These are phyloP conservation scores for Trichoderma sp. DNA, from an alignment of 2,329 filamentous ascomycete genomes.

Conservation along the genomic window DNA sequence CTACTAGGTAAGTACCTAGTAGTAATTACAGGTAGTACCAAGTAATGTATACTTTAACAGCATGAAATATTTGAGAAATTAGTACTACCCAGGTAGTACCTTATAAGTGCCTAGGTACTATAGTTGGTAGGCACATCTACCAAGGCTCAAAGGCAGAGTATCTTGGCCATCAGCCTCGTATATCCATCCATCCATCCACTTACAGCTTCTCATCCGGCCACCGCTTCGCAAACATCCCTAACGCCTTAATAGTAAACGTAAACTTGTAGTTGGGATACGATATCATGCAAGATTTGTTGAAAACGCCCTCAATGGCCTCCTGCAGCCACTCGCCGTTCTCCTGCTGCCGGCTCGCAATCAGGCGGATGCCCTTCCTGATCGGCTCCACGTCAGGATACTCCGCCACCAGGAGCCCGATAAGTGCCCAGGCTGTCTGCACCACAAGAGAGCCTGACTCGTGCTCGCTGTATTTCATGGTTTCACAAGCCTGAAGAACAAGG, in stretches of 20 bases:
- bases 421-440: constrained; percentile 90
- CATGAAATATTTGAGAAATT: neutral
- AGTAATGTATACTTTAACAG: neutral
- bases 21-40: no score
- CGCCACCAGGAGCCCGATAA: constrained; percentile 78
- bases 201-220: constrained; percentile 63
- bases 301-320: constrained; percentile 95
- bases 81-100: no score
- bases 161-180: neutral
- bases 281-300: constrained; percentile 99
- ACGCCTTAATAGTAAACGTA: constrained; percentile 86
- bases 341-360: constrained; percentile 84
- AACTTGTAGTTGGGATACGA: constrained; percentile 99
- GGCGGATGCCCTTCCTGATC: constrained; percentile 68
- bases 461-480: constrained; percentile 70
- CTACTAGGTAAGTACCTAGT: no score
- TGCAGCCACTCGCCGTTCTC: constrained; percentile 91
- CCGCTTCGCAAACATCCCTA: constrained; percentile 79
- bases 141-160: neutral
- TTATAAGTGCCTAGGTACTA: neutral
- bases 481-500: constrained; percentile 59
- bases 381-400: constrained; percentile 72
- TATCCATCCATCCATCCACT: neutral
- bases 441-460: constrained; percentile 77
- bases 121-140: no score